These are phyloP conservation scores for Sporothrix pallida DNA, from an alignment of 2,329 filamentous ascomycete species.

Conservation along the genomic window DNA sequence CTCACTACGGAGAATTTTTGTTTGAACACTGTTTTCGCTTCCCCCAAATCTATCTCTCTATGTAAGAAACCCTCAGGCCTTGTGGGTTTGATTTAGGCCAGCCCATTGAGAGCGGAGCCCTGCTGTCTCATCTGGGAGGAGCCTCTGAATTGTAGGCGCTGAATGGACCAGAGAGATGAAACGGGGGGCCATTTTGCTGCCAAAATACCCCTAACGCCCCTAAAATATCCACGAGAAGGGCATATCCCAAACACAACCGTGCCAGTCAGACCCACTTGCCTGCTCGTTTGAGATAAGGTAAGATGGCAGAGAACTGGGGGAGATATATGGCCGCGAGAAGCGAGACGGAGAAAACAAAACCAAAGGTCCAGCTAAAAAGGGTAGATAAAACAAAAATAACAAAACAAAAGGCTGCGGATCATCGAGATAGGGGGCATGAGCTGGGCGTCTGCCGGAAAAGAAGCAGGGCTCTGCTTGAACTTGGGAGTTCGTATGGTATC, in stretches of 20 bases:
- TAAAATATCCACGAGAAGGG: slow-evolving; percentile 22
- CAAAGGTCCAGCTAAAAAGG: neutral
- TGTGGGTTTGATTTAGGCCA: neutral
- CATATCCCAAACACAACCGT: slow-evolving; percentile 36
- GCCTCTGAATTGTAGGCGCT: slow-evolving; percentile 17
- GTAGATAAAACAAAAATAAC: neutral
- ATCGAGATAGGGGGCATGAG: neutral
- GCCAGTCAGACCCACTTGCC: slow-evolving; percentile 34
- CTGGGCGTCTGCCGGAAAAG: neutral
- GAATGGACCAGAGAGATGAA: slow-evolving; percentile 29
- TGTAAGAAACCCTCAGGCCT: slow-evolving; percentile 9
- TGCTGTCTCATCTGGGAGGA: slow-evolving; percentile 30
- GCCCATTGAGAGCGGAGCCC: slow-evolving; percentile 28
- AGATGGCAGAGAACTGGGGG: slow-evolving; percentile 3
- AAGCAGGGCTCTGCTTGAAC: slow-evolving; percentile 1
- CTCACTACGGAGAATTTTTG: slow-evolving; percentile 13
- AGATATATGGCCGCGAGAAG: neutral
- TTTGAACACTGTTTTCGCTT: slow-evolving; percentile 25
- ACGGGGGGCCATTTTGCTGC: slow-evolving; percentile 26
- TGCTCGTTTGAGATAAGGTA: slow-evolving; percentile 34
- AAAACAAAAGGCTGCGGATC: neutral
- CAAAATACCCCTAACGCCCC: slow-evolving; percentile 21
- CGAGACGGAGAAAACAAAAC: neutral
- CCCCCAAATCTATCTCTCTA: neutral
- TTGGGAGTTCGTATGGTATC: neutral